Evolutionary conservation across 2,329 filamentous ascomycete genomes (phyloP), one percentile per base, ranked within the genome.

Genomic region (Aspergillus sojae): DNA sequence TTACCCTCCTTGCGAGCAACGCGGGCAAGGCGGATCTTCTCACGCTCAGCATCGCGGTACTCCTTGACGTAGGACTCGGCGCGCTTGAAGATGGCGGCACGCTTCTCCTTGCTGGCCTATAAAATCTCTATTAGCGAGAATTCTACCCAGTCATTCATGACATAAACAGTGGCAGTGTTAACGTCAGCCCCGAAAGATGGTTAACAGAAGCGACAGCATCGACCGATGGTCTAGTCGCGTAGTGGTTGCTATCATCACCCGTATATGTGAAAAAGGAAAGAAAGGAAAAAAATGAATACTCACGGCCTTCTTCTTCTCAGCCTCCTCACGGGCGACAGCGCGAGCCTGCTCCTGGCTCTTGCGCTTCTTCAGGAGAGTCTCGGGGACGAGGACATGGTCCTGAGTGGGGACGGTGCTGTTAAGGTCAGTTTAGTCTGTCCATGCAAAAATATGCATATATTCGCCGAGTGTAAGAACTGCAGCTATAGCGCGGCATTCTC

Each of bases 281-380:
- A 55, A 46, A 65, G n/a, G 64, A 52, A 59, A 69, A 48, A 60
- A 39, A 41, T 4, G 26, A 28, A 61, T 55, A 88, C 92, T 82
- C 82, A 98, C 95, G 87, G 92, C 88, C 87, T 95, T 95, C 84
- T 89, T 91, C 88, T 96, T 91, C 84, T 93, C 88, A 72, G 89
- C 82, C 78, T 92, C 91, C 71, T 91, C 87, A 74, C 87, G 83
- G 81, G 90, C 91, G 85, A 94, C 92, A 82, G 95, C 94, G 82
- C 94, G 92, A 82, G 94, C 93, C 90, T 97, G 97, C 90, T 99
- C 95, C 86, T 97, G 94, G 83, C 89, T 93, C 93, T 99, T 99
- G 87, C 95, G 92, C 93, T 99, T 99, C 92, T 99, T 99, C 83
- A 99, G 89, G 79, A 99, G 92, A 77, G 95, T 99, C 92, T 99